Evolutionary conservation across 495 filamentous ascomycete species (phyloP).

Genomic region (Penicillium subrubescens): DNA sequence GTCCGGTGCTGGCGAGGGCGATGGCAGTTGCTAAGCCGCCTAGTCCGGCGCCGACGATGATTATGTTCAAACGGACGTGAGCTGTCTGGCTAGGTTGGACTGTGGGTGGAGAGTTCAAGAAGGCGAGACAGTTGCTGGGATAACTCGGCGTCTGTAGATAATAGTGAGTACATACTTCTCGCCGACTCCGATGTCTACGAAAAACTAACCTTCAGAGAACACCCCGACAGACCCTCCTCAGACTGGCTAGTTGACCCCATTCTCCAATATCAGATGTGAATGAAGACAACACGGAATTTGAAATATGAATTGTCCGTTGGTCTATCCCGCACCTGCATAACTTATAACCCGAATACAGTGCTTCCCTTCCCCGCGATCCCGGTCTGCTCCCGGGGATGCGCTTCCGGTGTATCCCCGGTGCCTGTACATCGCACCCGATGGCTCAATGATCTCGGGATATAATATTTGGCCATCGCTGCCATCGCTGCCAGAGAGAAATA

Average conservation of each 20-base stretch:
- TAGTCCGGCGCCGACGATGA: slow-evolving; percentile 38
- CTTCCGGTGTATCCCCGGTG: slow-evolving; percentile 9
- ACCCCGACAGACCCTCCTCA: background rate
- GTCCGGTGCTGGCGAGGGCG: slow-evolving; percentile 42
- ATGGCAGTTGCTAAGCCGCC: slow-evolving; percentile 54
- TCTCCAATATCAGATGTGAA: background rate
- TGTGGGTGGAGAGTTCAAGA: slow-evolving; percentile 5
- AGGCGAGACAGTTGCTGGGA: slow-evolving; percentile 22
- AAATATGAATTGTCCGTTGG: background rate
- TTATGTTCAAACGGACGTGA: slow-evolving; percentile 28
- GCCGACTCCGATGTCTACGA: too few species aligned
- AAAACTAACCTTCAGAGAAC: slow-evolving; percentile 1
- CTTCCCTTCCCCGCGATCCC: background rate
- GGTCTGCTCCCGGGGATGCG: background rate
- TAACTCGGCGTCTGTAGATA: slow-evolving; percentile 11
- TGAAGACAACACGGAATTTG: background rate
- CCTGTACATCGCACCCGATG: background rate
- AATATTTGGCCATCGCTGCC: background rate
- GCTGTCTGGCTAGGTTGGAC: background rate
- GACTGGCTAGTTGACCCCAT: background rate
- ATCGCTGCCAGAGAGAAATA: background rate
- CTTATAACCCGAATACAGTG: slow-evolving; percentile 3
- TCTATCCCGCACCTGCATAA: background rate
- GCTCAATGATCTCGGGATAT: background rate
- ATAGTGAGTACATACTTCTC: background rate